Base-by-base conservation (phyloP, 441 rosid genomes). In the Brassica balearica region DNA sequence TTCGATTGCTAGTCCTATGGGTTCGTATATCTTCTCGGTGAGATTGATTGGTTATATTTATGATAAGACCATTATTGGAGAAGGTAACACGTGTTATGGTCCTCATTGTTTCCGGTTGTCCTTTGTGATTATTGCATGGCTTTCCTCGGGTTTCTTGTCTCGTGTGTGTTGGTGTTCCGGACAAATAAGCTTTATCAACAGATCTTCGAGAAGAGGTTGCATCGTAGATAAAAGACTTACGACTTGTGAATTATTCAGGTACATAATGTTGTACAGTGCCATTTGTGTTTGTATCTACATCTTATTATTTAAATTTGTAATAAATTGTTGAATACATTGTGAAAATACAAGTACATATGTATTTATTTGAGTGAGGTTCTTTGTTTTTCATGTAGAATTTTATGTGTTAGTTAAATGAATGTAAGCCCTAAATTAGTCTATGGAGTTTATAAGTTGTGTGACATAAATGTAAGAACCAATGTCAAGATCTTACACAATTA, bases 1-100 rank as follows among this genome's bases (percentile, higher is more conserved):
- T 41, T 87, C 89, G 12, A 58, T 87, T 17, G 93, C 94, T n/a
- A 88, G 92, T 74, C 94, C 94, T 0, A 82, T 91, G 23, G 96
- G 96, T 63, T 89, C 97, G 1, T 92, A 92, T 25, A 81, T 88
- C 6, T 90, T 91, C 68, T 90, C 91, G 0, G 88, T 90, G 17
- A 82, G 87, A 74, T 83, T 91, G 72, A 73, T 88, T 23, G 92
- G 94, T 3, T 87, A 83, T 72, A 79, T 87, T 8, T 91, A 91
- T 14, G 97, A 88, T 68, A 73, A 20, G 68, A 88, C 81, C 79
- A 84, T 89, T 41, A 43, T 83, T 5, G 84, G 80, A 20, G 72
- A 78, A 68, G 82, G 83, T 25, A 73, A 76, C 64, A 79, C 77
- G 3, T 92, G 96, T 72, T 66, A 6, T 9, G 97, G 96, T 19